Conservation (phyloP, 116 monocot genomes). For the Posidonia oceanica region DNA sequence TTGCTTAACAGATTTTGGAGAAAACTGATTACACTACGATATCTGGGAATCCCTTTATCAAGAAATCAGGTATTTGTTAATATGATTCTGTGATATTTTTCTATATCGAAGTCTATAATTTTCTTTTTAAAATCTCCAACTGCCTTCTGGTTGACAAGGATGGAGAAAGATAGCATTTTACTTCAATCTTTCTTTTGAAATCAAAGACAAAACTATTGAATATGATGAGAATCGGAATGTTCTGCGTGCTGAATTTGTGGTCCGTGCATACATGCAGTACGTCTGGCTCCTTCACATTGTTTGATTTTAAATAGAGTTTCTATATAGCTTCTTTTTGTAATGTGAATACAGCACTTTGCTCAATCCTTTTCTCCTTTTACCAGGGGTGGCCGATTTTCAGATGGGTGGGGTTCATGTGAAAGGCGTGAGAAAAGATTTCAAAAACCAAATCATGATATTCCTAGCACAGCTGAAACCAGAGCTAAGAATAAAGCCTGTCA, state of each 20-base stretch:
- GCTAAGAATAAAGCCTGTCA: constrained; percentile 99
- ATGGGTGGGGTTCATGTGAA: constrained; percentile 98
- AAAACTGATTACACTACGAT: constrained; percentile 88
- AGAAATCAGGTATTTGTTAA: constrained; percentile 68
- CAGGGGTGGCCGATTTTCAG: constrained; percentile 89
- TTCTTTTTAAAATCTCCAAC: background rate
- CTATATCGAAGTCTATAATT: background rate
- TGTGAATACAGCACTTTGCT: background rate
- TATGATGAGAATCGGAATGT: constrained; percentile 91
- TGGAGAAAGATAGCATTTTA: constrained; percentile 97
- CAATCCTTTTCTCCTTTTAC: background rate
- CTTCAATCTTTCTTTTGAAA: constrained; percentile 95
- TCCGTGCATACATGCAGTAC: constrained; percentile 93
- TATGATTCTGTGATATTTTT: background rate
- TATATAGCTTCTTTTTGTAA: background rate
- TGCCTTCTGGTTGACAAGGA: constrained; percentile 25
- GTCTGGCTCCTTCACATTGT: constrained; percentile 6
- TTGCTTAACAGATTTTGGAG: constrained; percentile 64
- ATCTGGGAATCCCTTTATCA: constrained; percentile 76
- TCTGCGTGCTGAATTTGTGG: constrained; percentile 83
- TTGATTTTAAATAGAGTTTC: background rate
- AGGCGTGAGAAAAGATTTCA: constrained; percentile 67
- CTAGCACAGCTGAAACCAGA: constrained; percentile 99
- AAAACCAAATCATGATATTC: constrained; percentile 95
- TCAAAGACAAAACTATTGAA: constrained; percentile 80